Conservation (phyloP, 148 eudicot genomes). For the Limonium bicolor region DNA sequence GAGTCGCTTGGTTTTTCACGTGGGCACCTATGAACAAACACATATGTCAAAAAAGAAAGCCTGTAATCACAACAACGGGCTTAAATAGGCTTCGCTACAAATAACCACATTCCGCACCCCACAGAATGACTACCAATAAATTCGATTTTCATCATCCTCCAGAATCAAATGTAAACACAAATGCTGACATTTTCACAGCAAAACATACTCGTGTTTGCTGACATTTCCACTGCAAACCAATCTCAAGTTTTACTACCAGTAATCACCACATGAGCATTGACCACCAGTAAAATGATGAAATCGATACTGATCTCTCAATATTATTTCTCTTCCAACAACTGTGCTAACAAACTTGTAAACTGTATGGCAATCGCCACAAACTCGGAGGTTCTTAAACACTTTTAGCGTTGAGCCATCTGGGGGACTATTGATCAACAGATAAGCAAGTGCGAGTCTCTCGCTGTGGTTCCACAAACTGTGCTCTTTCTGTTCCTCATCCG, state of each 20-base stretch:
- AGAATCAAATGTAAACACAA: too few species aligned
- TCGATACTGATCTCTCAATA: conserved; percentile 47
- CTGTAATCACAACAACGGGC: too few species aligned
- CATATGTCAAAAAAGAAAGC: too few species aligned
- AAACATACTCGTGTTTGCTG: too few species aligned
- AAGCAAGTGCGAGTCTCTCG: conserved; percentile 65
- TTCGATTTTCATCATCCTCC: too few species aligned
- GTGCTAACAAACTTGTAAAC: conserved; percentile 51
- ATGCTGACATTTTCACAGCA: too few species aligned
- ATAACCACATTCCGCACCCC: too few species aligned
- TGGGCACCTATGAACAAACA: too few species aligned
- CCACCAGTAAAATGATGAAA: conserved; percentile 57
- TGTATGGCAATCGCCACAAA: conserved; percentile 67
- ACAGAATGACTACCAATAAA: too few species aligned
- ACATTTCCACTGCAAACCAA: too few species aligned
- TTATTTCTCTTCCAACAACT: conserved; percentile 25
- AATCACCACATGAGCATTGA: conserved; percentile 64
- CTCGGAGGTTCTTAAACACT: conserved; percentile 64
- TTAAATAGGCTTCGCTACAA: too few species aligned
- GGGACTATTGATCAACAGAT: conserved; percentile 37
- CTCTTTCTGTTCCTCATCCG: conserved; percentile 73
- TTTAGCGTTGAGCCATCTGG: conserved; percentile 30
- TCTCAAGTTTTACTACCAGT: conserved; percentile 46
- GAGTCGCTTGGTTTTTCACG: too few species aligned
- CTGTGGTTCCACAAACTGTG: conserved; percentile 55